Evolutionary conservation across 1,284 basidiomycete species (phyloP).

Genomic region (Microbotryum violaceum): DNA sequence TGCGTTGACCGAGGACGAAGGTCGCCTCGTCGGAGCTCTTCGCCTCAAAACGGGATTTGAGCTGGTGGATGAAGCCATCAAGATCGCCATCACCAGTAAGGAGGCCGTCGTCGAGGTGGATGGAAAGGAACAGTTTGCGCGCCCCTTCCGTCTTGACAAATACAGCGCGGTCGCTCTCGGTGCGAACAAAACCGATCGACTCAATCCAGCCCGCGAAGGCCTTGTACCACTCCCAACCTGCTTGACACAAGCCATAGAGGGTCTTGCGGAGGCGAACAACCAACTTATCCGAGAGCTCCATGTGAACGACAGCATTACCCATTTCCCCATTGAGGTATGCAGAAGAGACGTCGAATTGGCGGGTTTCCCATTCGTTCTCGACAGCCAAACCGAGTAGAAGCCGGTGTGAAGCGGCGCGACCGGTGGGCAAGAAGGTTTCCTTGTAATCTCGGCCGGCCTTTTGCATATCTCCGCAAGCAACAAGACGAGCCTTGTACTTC

Average conservation of each 20-base stretch:
- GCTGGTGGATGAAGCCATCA: background rate
- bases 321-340: constrained; percentile 23
- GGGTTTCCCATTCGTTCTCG: background rate
- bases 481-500: constrained; percentile 38
- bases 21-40: background rate
- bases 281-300: constrained; percentile 1
- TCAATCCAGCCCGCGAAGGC: constrained; percentile 6
- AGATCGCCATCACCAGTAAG: background rate
- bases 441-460: constrained; percentile 44
- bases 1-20: background rate
- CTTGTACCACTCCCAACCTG: constrained; percentile 17
- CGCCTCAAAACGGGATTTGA: background rate
- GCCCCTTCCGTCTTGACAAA: background rate
- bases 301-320: constrained; percentile 6
- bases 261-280: constrained; percentile 8
- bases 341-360: constrained; percentile 16
- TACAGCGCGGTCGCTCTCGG: background rate
- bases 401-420: constrained; percentile 41
- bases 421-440: constrained; percentile 47
- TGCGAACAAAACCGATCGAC: background rate
- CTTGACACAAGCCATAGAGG: constrained; percentile 17
- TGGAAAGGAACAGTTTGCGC: background rate
- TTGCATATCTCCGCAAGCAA: constrained; percentile 37
- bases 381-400: constrained; percentile 24
- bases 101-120: constrained; percentile 1